Evolutionary conservation across 805 yeast species (phyloP).

Genomic region (Yarrowia keelungensis): DNA sequence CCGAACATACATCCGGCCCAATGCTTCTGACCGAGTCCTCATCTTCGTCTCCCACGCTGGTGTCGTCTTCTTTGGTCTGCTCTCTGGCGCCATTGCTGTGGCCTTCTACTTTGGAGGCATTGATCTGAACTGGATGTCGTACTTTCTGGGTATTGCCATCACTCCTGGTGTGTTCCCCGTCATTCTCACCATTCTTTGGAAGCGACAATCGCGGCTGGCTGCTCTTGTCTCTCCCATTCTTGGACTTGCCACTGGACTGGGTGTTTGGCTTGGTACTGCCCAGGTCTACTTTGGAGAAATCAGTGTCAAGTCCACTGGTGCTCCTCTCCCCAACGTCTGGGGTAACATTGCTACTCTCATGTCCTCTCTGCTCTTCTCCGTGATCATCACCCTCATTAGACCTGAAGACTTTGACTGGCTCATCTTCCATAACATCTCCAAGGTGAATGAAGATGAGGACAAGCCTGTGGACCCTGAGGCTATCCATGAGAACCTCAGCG

Average conservation of each 20-base stretch:
- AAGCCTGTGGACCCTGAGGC: constrained; percentile 14
- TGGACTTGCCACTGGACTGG: constrained; percentile 39
- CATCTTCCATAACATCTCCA: constrained; percentile 32
- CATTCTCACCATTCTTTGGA: constrained; percentile 62
- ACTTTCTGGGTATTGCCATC: constrained; percentile 75
- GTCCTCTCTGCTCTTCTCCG: constrained; percentile 44
- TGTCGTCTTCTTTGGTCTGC: constrained; percentile 53
- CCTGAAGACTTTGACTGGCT: constrained; percentile 54
- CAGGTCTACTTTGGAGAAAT: constrained; percentile 45
- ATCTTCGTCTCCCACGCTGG: constrained; percentile 55
- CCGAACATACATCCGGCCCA: constrained; percentile 54
- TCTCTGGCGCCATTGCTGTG: constrained; percentile 78
- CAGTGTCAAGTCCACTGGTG: constrained; percentile 45
- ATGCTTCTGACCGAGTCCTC: constrained; percentile 54
- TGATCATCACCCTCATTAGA: constrained; percentile 49
- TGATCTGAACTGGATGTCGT: constrained; percentile 73
- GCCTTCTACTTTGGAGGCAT: constrained; percentile 82
- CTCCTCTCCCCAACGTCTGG: constrained; percentile 41
- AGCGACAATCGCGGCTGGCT: constrained; percentile 38
- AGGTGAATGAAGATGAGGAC: constrained; percentile 15
- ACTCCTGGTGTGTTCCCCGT: constrained; percentile 46
- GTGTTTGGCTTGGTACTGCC: constrained; percentile 45
- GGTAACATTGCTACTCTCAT: constrained; percentile 48
- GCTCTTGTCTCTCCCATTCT: constrained; percentile 38
- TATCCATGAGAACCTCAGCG: not conserved